A percentile compares a stretch with the other conserved stretches of the same genome.
Evolutionary conservation across 306 rosid genomes (phyloP).

Genomic region (Vigna nakashimae): DNA sequence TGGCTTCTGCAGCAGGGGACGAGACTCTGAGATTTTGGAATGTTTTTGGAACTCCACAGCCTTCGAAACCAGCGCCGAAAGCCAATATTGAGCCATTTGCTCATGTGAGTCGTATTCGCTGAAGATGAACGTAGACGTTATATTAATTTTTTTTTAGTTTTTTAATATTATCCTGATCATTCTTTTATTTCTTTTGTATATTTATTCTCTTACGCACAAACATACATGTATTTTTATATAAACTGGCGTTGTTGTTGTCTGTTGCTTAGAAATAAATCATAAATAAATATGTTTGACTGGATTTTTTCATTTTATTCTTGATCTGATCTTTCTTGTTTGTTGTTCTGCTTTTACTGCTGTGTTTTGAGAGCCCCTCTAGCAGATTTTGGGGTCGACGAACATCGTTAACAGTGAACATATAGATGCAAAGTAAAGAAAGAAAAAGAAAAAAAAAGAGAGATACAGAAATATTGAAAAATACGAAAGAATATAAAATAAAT

Average conservation of each 20-base stretch:
- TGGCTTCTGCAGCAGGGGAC: constrained; percentile 65
- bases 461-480: no score
- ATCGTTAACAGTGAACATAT: background rate
- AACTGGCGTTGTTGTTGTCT: background rate
- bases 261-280: background rate
- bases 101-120: constrained; percentile 51
- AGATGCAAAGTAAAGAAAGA: no score
- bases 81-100: constrained; percentile 49
- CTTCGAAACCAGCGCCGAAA: constrained; percentile 46
- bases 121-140: constrained; percentile 1
- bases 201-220: background rate
- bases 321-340: background rate
- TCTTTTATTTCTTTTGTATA: background rate
- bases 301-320: background rate
- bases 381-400: background rate
- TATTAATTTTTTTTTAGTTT: background rate
- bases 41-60: constrained; percentile 58
- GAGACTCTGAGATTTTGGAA: constrained; percentile 62
- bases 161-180: background rate
- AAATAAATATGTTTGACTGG: constrained; percentile 1
- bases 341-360: background rate
- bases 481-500: no score
- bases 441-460: no score
- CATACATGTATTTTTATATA: background rate
- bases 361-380: background rate